Evolutionary conservation across 106 monocot genomes (phyloP), one percentile per base, ranked within the genome.

Genomic region (Acanthochlamys bracteata): DNA sequence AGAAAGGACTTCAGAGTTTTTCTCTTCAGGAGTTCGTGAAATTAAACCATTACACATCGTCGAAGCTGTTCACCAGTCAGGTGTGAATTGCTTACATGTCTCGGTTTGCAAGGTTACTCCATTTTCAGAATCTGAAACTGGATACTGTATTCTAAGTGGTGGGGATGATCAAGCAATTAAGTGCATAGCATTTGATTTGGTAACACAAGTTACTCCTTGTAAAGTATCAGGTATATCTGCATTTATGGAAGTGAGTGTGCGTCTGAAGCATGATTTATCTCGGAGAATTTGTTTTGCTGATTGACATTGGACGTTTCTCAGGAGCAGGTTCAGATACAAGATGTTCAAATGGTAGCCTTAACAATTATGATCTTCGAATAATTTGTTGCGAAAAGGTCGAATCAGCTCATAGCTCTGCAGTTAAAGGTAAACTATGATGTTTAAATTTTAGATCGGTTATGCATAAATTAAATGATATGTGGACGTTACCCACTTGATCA

Each of bases 101-200:
- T 82, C 92, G 19, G 55, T 67, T 24, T 54, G 67, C 59, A 69
- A 57, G 43, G 66, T 65, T 26, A 24, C 46, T 33, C 7, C 45
- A 24, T 51, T 67, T 70, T 66, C 65, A 39, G 51, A 27, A 60
- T 65, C 68, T 39, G 83, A 64, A 45, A 41, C 10, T 12, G 53
- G 58, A 66, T 96, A 74, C 66, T 84, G 84, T 73, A 49, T 88
- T 60, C 14, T 91, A 55, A 96, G 88, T 79, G 91, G 96, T 46
- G 91, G 96, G 16, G 96, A 96, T 74, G 96, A 96, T 67, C 96
- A 96, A 64, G 88, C 96, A 39, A 12, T 96, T 45, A 82, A 93
- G 39, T 85, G 26, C 40, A n/a, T 76, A 53, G 71, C 55, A 13
- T 88, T 93, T 67, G 15, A 25, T 25, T 73, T 85, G 67, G 65